A percentile compares a stretch with the other conserved stretches of the same genome.
phyloP scores from a whole-genome alignment of 1,139 yeast species.

The Kodamaea ohmeri region DNA sequence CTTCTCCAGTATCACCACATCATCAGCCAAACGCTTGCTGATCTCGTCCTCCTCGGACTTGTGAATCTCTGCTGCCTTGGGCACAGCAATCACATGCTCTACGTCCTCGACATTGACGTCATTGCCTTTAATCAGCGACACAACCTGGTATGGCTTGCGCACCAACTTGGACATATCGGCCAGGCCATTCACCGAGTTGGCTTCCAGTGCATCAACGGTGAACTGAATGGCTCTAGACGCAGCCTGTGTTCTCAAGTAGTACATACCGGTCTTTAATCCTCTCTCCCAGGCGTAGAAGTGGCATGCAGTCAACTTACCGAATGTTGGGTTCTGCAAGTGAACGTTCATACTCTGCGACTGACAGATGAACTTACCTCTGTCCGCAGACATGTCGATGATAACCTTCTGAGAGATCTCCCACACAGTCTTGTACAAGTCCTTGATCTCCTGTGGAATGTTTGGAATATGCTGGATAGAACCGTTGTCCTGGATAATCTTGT shows the following conservation, averaged over 20 bases:
- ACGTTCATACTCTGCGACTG: slow-evolving; percentile 62
- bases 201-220: slow-evolving; percentile 47
- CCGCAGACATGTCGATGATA: slow-evolving; percentile 60
- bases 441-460: slow-evolving; percentile 50
- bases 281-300: slow-evolving; percentile 64
- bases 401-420: slow-evolving; percentile 61
- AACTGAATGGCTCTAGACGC: slow-evolving; percentile 63
- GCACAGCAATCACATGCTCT: slow-evolving; percentile 7
- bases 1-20: slow-evolving; percentile 12
- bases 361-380: slow-evolving; percentile 58
- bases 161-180: slow-evolving; percentile 11
- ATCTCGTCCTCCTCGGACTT: slow-evolving; percentile 9
- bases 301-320: slow-evolving; percentile 58
- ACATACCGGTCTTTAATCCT: slow-evolving; percentile 64
- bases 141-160: slow-evolving; percentile 13
- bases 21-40: slow-evolving; percentile 11
- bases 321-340: slow-evolving; percentile 53
- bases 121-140: slow-evolving; percentile 9
- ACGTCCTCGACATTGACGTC: slow-evolving; percentile 11
- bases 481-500: slow-evolving; percentile 48
- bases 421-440: slow-evolving; percentile 53
- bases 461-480: slow-evolving; percentile 56
- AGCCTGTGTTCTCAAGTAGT: slow-evolving; percentile 60
- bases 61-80: slow-evolving; percentile 9
- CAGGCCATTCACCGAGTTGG: slow-evolving; percentile 16